Percentiles rank a stretch among this genome's conserved stretches.
These are phyloP conservation scores for Rhizoclosmatium globosum DNA, from an alignment of 192 early-diverging fungal genomes.

Conservation along the genomic window DNA sequence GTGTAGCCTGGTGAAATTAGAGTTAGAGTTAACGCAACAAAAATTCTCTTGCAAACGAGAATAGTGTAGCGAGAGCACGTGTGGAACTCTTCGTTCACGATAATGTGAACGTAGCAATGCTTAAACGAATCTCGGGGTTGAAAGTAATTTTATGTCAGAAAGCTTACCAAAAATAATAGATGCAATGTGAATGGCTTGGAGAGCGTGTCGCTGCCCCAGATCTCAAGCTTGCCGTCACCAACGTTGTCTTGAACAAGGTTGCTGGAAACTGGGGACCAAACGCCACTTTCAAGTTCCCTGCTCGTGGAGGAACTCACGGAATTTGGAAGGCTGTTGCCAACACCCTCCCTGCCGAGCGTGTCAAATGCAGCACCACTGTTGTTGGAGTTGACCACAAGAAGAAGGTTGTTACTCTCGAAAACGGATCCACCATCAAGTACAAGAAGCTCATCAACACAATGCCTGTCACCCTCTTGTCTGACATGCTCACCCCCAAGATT, in stretches of 20 bases:
- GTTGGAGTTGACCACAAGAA: slow-evolving; percentile 31
- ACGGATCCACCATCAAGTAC: slow-evolving; percentile 40
- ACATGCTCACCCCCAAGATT: slow-evolving; percentile 23
- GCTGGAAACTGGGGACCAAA: slow-evolving; percentile 51
- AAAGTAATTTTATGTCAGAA: too few species aligned
- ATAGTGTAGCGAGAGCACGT: too few species aligned
- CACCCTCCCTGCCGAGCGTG: slow-evolving; percentile 29
- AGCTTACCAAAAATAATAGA: not conserved
- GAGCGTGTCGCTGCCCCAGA: slow-evolving; percentile 50
- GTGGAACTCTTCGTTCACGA: not conserved
- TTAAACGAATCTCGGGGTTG: too few species aligned
- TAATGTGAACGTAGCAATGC: not conserved
- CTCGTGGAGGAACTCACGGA: slow-evolving; percentile 45
- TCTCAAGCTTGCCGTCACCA: slow-evolving; percentile 35
- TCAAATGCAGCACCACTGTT: slow-evolving; percentile 35
- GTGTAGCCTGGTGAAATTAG: too few species aligned
- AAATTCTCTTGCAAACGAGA: too few species aligned
- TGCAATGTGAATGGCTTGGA: slow-evolving; percentile 48
- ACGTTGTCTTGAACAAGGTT: slow-evolving; percentile 37
- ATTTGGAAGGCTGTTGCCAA: slow-evolving; percentile 50
- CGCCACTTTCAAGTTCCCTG: slow-evolving; percentile 45
- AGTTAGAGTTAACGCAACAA: too few species aligned
- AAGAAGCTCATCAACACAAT: slow-evolving; percentile 42
- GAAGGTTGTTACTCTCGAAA: slow-evolving; percentile 27
- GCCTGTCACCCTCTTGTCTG: slow-evolving; percentile 34